A percentile compares a stretch with the other conserved stretches of the same genome.
phyloP scores from a whole-genome alignment of 176 grass and related monocot genomes.

The Eremochloa ophiuroides region DNA sequence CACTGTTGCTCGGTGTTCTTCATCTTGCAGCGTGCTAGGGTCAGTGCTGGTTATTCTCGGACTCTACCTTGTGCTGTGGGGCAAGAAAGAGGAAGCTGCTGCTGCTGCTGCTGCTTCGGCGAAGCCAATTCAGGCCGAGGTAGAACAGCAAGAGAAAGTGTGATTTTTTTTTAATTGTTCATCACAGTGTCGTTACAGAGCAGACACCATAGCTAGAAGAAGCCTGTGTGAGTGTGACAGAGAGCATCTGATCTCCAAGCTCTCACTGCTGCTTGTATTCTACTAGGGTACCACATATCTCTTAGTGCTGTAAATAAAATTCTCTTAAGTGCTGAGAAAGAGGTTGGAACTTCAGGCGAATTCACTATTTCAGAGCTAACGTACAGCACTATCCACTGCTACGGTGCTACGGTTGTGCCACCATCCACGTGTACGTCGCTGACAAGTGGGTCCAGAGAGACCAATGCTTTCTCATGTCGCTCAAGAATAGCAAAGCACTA shows the following conservation, averaged over 20 bases:
- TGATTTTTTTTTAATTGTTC: background rate
- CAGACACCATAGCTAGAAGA: background rate
- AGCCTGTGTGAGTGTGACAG: background rate
- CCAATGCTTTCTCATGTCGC: background rate
- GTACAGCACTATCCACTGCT: background rate
- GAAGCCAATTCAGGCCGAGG: slow-evolving; percentile 11
- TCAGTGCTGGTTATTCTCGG: slow-evolving; percentile 64
- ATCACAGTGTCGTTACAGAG: background rate
- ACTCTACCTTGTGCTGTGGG: slow-evolving; percentile 85
- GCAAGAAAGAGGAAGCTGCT: slow-evolving; percentile 62
- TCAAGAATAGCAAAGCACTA: background rate
- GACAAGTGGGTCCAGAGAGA: background rate
- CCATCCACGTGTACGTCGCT: background rate
- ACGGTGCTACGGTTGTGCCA: background rate
- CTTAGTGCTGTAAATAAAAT: background rate
- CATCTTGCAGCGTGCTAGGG: slow-evolving; percentile 58
- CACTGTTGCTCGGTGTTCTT: background rate
- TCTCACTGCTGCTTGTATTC: background rate
- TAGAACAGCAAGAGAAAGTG: slow-evolving; percentile 23
- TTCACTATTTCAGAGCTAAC: background rate
- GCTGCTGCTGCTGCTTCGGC: background rate
- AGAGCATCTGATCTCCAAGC: background rate
- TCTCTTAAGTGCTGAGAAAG: background rate
- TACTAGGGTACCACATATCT: background rate
- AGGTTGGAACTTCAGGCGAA: background rate